Evolutionary conservation across 1,139 yeast species (phyloP), one percentile per base, ranked within the genome.

Genomic region (Candida dubliniensis): DNA sequence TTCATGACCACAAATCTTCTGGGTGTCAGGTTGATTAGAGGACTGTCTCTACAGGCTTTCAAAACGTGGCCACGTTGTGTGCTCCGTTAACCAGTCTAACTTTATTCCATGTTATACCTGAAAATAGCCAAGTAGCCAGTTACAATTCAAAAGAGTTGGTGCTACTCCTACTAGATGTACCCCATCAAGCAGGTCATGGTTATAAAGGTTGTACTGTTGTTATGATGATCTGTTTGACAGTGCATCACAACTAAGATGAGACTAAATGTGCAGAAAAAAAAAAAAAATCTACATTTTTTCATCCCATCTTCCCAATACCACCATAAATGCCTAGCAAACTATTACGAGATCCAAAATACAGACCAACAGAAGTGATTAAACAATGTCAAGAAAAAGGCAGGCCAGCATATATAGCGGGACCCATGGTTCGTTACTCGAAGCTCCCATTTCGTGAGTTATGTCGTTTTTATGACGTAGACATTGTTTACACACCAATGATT

Each of bases 401-500:
- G 45, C 88, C 90, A 0, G 93, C 84, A 0, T 78, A 75, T 47
- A 78, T 93, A 12, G 93, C 96, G 0, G 99, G 98, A 0, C 99
- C 99, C 6, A 93, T 93, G 99, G 99, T 93, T 1, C 73, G 99
- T 43, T 93, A 93, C 68, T 89, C 96, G 1, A 93, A 93, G 63
- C 76, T 95, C 35, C 96, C 99, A 3, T 93, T 93, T 59, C 76
- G 99, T 40, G 87, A 87, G 48, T 67, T 88, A 5, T 79, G 91
- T 11, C 75, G 96, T 35, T 82, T 84, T 41, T 90, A 82, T 60
- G 72, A 77, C 45, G 81, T 83, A 37, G 96, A 91, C 59, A 82
- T 93, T 9, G 95, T 89, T 3, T 93, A 93, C 59, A 82, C 96
- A 0, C 99, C 99, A 4, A 93, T 93, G 99, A 90, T 93, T 36